A percentile compares a stretch with the other conserved stretches of the same genome.
Conservation (phyloP, 139 green algal species). For the Chlamydomonas sp. region DNA sequence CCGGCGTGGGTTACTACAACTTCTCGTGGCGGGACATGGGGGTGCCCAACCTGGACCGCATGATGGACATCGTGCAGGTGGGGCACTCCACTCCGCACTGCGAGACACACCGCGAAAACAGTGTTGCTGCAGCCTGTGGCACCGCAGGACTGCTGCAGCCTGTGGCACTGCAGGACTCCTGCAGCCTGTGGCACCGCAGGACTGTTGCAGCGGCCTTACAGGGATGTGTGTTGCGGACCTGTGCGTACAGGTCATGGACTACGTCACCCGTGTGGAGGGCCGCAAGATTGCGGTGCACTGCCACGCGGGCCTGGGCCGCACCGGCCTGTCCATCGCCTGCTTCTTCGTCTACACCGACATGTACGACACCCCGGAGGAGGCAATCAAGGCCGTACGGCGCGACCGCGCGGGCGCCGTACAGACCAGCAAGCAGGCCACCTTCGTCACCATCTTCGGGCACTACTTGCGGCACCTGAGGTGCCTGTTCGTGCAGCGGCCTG, state of each 20-base stretch:
- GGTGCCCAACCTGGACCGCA: slow-evolving; percentile 66
- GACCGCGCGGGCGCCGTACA: slow-evolving; percentile 65
- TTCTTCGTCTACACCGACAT: slow-evolving; percentile 63
- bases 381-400: slow-evolving; percentile 49
- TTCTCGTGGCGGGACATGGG: slow-evolving; percentile 81
- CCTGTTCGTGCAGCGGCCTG: not conserved
- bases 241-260: slow-evolving; percentile 67
- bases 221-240: not conserved
- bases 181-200: too few relatives aligned
- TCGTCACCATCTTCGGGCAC: slow-evolving; percentile 72
- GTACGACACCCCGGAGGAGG: slow-evolving; percentile 28
- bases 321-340: slow-evolving; percentile 74
- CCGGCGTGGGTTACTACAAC: slow-evolving; percentile 67
- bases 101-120: too few relatives aligned
- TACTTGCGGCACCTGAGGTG: slow-evolving; percentile 69
- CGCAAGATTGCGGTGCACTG: slow-evolving; percentile 75
- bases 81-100: not conserved
- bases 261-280: slow-evolving; percentile 50
- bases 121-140: too few relatives aligned
- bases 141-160: too few relatives aligned
- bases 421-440: slow-evolving; percentile 63
- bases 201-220: not conserved
- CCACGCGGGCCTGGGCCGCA: slow-evolving; percentile 77
- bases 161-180: too few relatives aligned
- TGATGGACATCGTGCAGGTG: slow-evolving; percentile 84